phyloP scores from a whole-genome alignment of 805 yeast genomes.

The Nakazawaea peltata region DNA sequence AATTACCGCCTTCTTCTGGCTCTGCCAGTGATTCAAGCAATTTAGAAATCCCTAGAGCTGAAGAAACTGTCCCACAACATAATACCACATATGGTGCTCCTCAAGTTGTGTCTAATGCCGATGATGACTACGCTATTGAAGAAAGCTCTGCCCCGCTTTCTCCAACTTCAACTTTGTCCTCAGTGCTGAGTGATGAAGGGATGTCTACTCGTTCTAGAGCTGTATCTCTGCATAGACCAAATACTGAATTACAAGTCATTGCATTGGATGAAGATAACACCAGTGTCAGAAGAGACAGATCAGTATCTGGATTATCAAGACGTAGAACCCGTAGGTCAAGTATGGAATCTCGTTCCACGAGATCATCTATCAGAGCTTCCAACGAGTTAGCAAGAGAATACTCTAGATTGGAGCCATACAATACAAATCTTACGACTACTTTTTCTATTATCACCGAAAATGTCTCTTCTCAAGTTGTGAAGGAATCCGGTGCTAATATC shows the following conservation, averaged over 20 bases:
- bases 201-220: not conserved
- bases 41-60: not conserved
- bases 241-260: conserved; percentile 4
- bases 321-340: conserved; percentile 2
- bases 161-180: conserved; percentile 11
- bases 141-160: not conserved
- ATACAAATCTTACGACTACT: conserved; percentile 18
- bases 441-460: conserved; percentile 27
- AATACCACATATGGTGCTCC: too few species aligned
- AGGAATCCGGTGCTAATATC: conserved; percentile 16
- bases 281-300: not conserved
- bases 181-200: not conserved
- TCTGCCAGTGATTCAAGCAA: not conserved
- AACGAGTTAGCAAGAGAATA: conserved; percentile 20
- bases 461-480: conserved; percentile 17
- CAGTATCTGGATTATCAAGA: not conserved
- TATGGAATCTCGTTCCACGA: conserved; percentile 6
- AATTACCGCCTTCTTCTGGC: too few species aligned
- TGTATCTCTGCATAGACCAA: too few species aligned
- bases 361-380: conserved; percentile 2
- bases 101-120: too few species aligned
- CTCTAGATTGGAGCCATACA: conserved; percentile 25
- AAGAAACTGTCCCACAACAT: too few species aligned
- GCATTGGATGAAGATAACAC: not conserved
- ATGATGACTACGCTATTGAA: not conserved